These are phyloP conservation scores for Russula brevipes DNA, from an alignment of 768 basidiomycete genomes.

Conservation along the genomic window DNA sequence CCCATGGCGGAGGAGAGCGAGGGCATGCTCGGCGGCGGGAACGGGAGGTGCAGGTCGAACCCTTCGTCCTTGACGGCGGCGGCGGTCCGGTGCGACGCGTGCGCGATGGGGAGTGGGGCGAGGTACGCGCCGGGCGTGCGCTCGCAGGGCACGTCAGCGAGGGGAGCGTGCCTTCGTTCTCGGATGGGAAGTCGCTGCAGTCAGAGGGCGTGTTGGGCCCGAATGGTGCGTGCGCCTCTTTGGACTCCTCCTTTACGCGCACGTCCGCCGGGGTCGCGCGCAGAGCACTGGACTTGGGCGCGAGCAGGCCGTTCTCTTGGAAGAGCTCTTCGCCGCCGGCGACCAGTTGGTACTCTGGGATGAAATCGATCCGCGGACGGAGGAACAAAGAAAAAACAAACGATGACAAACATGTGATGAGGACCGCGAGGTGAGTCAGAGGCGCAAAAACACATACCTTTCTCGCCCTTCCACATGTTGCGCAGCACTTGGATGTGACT, in stretches of 20 bases:
- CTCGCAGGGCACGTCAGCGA: neutral
- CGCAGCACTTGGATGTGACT: slow-evolving; percentile 80
- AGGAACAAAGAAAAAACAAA: slow-evolving; percentile 22
- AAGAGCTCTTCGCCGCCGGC: slow-evolving; percentile 75
- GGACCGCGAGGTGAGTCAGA: neutral
- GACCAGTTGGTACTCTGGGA: slow-evolving; percentile 66
- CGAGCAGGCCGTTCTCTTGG: slow-evolving; percentile 39
- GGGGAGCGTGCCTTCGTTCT: slow-evolving; percentile 2
- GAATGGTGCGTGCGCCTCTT: slow-evolving; percentile 18
- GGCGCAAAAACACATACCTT: slow-evolving; percentile 42
- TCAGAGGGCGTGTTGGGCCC: slow-evolving; percentile 34
- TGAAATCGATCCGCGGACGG: neutral
- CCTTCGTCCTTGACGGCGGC: slow-evolving; percentile 17
- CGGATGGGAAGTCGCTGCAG: slow-evolving; percentile 10
- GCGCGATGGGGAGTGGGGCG: slow-evolving; percentile 23
- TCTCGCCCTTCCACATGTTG: slow-evolving; percentile 85
- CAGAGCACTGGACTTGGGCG: slow-evolving; percentile 33
- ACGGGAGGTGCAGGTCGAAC: slow-evolving; percentile 20
- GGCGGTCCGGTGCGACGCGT: neutral
- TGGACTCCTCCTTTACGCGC: slow-evolving; percentile 39
- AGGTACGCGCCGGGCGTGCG: slow-evolving; percentile 9
- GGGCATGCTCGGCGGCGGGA: slow-evolving; percentile 9
- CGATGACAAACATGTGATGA: no score
- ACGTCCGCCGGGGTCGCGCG: slow-evolving; percentile 18
- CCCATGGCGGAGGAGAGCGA: slow-evolving; percentile 17